Conservation (phyloP, 169 alveolate species). For the Cyclospora cayetanensis region DNA sequence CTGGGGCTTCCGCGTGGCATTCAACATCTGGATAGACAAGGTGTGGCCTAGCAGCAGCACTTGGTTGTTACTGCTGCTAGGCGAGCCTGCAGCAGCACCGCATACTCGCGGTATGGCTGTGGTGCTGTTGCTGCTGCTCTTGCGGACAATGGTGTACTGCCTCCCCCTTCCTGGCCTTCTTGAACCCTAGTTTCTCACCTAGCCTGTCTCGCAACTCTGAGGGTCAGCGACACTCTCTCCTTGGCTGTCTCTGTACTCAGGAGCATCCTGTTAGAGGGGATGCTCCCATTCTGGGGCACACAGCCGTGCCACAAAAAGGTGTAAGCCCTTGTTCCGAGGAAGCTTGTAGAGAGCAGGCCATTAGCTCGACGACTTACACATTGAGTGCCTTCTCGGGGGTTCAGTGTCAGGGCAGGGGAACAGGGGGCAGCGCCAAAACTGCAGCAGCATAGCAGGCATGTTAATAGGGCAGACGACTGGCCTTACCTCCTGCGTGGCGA, state of each 20-base stretch:
- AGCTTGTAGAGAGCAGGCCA: no score
- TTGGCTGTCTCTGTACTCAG: not conserved
- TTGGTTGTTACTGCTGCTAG: not conserved
- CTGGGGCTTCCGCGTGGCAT: no score
- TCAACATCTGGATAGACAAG: no score
- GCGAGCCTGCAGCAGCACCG: slow-evolving; percentile 7
- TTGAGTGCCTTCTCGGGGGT: no score
- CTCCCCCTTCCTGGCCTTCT: not conserved
- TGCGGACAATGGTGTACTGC: not conserved
- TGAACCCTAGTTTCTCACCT: not conserved
- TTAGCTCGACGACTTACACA: no score
- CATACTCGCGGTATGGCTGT: not conserved
- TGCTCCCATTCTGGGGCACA: not conserved
- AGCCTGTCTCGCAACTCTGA: not conserved
- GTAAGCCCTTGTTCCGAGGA: no score
- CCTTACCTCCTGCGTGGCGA: not conserved
- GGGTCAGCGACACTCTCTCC: not conserved
- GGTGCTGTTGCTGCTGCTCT: not conserved
- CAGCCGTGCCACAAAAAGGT: no score
- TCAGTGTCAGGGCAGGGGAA: no score
- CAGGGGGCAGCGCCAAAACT: no score
- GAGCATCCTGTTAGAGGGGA: not conserved
- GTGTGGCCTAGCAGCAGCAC: not conserved
- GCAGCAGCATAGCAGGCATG: not conserved
- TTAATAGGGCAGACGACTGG: not conserved